Conservation (phyloP, 2,329 filamentous ascomycete species). For the Cladorrhinum sp. region DNA sequence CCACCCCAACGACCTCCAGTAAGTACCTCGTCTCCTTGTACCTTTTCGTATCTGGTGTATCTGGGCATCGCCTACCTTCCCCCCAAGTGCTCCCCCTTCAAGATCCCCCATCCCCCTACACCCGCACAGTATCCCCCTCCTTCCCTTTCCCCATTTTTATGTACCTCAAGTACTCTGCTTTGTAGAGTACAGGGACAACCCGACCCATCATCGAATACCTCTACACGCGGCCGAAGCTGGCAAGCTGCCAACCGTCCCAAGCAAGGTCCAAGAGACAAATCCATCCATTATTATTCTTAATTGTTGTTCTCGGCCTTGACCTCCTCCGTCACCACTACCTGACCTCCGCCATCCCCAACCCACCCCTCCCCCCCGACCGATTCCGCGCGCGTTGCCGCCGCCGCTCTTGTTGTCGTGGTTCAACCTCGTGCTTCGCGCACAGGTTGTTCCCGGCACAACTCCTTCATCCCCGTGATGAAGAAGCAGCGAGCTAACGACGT, state of each 20-base stretch:
- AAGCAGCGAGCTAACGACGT: slow-evolving; percentile 27
- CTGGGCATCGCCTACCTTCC: slow-evolving; percentile 18
- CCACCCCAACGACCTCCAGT: slow-evolving; percentile 56
- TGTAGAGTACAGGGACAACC: slow-evolving; percentile 19
- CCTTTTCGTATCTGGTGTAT: slow-evolving; percentile 29
- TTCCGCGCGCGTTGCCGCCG: slow-evolving; percentile 13
- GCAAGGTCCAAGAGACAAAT: slow-evolving; percentile 7
- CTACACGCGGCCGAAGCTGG: slow-evolving; percentile 20
- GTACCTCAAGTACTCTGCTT: slow-evolving; percentile 30
- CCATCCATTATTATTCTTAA: slow-evolving; percentile 7
- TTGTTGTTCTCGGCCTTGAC: slow-evolving; percentile 7
- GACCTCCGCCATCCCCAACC: slow-evolving; percentile 3
- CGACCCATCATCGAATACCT: slow-evolving; percentile 19
- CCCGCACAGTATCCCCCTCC: slow-evolving; percentile 16
- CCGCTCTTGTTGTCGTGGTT: slow-evolving; percentile 20
- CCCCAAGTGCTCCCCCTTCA: background rate
- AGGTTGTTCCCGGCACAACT: slow-evolving; percentile 23
- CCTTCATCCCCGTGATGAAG: slow-evolving; percentile 25
- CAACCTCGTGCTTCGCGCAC: slow-evolving; percentile 27
- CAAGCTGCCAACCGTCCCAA: slow-evolving; percentile 13
- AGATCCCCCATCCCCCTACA: slow-evolving; percentile 12
- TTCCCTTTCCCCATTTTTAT: slow-evolving; percentile 20
- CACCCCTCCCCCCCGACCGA: background rate
- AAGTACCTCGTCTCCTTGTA: slow-evolving; percentile 42
- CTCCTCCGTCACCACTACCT: background rate